A percentile compares a stretch with the other conserved stretches of the same genome.
These are phyloP conservation scores for Drechslerella stenobrocha DNA, from an alignment of 2,329 filamentous ascomycete species.

Conservation along the genomic window DNA sequence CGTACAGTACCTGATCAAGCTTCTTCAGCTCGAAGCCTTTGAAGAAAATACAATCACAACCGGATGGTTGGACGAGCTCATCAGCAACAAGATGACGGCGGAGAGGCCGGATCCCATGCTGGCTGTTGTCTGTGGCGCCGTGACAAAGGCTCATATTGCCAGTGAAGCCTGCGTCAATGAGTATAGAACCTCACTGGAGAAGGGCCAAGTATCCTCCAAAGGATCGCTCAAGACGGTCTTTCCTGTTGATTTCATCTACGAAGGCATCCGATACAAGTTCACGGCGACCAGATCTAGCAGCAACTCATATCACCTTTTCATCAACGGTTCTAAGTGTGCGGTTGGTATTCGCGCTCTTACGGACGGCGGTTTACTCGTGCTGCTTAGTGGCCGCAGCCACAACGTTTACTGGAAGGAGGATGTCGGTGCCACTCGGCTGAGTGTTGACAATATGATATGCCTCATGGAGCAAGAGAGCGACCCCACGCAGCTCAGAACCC, in stretches of 20 bases:
- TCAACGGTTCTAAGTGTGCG: constrained; percentile 95
- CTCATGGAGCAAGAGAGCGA: constrained; percentile 98
- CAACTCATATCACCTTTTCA: constrained; percentile 96
- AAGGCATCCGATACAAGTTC: constrained; percentile 95
- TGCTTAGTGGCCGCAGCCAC: constrained; percentile 90
- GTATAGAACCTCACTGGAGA: constrained; percentile 86
- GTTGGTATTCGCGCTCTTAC: constrained; percentile 90
- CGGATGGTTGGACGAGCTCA: constrained; percentile 97
- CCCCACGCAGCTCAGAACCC: constrained; percentile 91
- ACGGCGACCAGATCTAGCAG: constrained; percentile 88
- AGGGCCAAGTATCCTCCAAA: constrained; percentile 95
- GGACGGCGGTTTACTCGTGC: constrained; percentile 87
- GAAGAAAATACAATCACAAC: constrained; percentile 99
- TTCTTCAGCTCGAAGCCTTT: constrained; percentile 96
- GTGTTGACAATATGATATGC: constrained; percentile 97
- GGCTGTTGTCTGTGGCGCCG: constrained; percentile 91
- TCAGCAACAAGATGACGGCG: constrained; percentile 94
- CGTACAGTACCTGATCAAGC: constrained; percentile 97
- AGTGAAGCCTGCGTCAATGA: constrained; percentile 85
- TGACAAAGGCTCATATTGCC: constrained; percentile 92
- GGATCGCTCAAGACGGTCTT: constrained; percentile 98
- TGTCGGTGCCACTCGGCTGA: constrained; percentile 89
- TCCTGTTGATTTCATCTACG: constrained; percentile 97
- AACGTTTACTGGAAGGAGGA: constrained; percentile 99
- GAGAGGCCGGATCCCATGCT: constrained; percentile 92